These are phyloP conservation scores for Fraxinus dipetala DNA, from an alignment of 305 asterid species.

Conservation along the genomic window DNA sequence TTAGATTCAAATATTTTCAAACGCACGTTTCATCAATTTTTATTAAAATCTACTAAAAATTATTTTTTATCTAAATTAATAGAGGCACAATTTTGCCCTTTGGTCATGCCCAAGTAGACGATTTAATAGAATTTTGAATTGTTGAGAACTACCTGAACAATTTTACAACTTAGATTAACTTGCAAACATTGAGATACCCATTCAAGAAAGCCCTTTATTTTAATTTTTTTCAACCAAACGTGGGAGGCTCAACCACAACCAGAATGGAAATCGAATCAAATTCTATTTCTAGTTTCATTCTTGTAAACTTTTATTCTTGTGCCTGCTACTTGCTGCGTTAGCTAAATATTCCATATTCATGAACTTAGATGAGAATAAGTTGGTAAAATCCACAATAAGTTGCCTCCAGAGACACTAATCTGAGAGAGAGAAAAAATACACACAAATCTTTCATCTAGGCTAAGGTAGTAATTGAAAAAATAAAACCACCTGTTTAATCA, in stretches of 20 bases:
- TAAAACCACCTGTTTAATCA: slow-evolving; percentile 54
- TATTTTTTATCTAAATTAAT: too few species aligned
- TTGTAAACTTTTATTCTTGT: not conserved
- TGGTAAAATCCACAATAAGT: not conserved
- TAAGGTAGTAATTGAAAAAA: slow-evolving; percentile 48
- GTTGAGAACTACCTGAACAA: not conserved
- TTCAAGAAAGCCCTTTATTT: not conserved
- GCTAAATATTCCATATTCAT: not conserved
- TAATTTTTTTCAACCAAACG: not conserved
- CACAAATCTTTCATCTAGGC: not conserved
- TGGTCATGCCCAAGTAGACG: not conserved
- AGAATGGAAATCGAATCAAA: not conserved
- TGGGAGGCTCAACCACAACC: not conserved
- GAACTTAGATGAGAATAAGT: not conserved
- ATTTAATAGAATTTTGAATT: too few species aligned
- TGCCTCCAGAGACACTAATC: not conserved
- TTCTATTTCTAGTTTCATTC: not conserved
- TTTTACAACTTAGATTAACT: not conserved
- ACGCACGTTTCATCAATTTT: not conserved
- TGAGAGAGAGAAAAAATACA: not conserved
- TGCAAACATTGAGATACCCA: not conserved
- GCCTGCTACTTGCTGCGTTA: not conserved
- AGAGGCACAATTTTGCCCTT: not conserved
- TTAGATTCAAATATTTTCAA: not conserved
- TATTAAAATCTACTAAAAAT: too few species aligned